Conservation (phyloP, 2,329 filamentous ascomycete species). For the Penicillium crustosum region DNA sequence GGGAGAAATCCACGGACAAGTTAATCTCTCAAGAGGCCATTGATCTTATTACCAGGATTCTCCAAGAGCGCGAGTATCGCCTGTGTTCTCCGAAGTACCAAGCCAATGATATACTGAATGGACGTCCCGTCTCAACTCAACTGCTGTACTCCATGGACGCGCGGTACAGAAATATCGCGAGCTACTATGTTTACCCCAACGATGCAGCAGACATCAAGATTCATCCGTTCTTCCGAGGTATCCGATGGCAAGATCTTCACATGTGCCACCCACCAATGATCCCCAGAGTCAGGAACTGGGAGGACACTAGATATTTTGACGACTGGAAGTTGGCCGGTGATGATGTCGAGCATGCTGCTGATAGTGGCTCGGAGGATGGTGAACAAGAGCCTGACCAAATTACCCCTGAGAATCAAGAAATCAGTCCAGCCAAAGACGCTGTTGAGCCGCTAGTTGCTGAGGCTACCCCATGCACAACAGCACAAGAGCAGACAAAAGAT, state of each 20-base stretch:
- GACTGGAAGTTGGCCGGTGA: slow-evolving; percentile 66
- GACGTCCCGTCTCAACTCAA: slow-evolving; percentile 31
- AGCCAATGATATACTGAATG: slow-evolving; percentile 57
- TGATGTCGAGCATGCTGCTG: slow-evolving; percentile 44
- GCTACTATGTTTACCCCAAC: slow-evolving; percentile 72
- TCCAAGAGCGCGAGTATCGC: slow-evolving; percentile 72
- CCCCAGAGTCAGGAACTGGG: slow-evolving; percentile 65
- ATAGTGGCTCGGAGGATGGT: slow-evolving; percentile 15
- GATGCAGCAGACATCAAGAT: slow-evolving; percentile 87
- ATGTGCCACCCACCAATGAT: slow-evolving; percentile 72
- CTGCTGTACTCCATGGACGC: slow-evolving; percentile 33
- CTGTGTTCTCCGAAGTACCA: slow-evolving; percentile 75
- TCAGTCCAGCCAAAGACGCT: background rate
- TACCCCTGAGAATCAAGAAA: background rate
- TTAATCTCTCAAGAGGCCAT: slow-evolving; percentile 69
- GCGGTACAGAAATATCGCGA: slow-evolving; percentile 44
- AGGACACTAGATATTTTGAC: slow-evolving; percentile 88
- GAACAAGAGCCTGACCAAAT: background rate
- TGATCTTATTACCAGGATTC: slow-evolving; percentile 70
- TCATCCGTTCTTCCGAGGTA: slow-evolving; percentile 79
- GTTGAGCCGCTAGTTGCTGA: background rate
- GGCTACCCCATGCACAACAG: slow-evolving; percentile 3
- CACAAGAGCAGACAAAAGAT: slow-evolving; percentile 39
- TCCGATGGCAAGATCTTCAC: slow-evolving; percentile 76
- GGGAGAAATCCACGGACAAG: slow-evolving; percentile 51